These are phyloP conservation scores for Anethum foeniculum DNA, from an alignment of 140 eudicot species.

Conservation along the genomic window DNA sequence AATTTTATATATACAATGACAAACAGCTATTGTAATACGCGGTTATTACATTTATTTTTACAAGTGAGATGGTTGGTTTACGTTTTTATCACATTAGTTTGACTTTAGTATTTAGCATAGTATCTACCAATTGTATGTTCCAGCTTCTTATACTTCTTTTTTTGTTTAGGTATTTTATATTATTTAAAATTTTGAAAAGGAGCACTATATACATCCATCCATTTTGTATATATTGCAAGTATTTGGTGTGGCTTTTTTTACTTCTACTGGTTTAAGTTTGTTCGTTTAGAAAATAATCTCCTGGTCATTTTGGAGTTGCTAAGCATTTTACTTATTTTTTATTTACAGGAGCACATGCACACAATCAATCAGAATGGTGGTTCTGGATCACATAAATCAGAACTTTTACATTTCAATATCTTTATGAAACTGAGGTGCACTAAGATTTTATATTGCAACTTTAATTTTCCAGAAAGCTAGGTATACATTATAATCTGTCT, in stretches of 20 bases:
- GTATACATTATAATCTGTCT: neutral
- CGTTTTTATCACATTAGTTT: neutral
- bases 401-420: conserved; percentile 28
- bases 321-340: conserved; percentile 2
- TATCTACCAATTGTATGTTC: neutral
- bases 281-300: neutral
- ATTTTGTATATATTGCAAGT: neutral
- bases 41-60: neutral
- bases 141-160: neutral
- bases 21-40: neutral
- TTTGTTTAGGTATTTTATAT: neutral
- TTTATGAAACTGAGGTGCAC: conserved; percentile 69
- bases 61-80: neutral
- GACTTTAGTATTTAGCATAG: neutral
- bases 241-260: neutral
- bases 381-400: conserved; percentile 33
- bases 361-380: conserved; percentile 23
- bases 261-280: neutral
- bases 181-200: neutral
- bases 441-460: neutral
- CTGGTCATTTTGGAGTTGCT: neutral
- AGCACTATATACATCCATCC: neutral
- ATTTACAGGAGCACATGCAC: conserved; percentile 39
- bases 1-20: neutral
- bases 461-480: neutral